phyloP scores from a whole-genome alignment of 495 filamentous ascomycete species.

The Parathielavia hyrcaniae region DNA sequence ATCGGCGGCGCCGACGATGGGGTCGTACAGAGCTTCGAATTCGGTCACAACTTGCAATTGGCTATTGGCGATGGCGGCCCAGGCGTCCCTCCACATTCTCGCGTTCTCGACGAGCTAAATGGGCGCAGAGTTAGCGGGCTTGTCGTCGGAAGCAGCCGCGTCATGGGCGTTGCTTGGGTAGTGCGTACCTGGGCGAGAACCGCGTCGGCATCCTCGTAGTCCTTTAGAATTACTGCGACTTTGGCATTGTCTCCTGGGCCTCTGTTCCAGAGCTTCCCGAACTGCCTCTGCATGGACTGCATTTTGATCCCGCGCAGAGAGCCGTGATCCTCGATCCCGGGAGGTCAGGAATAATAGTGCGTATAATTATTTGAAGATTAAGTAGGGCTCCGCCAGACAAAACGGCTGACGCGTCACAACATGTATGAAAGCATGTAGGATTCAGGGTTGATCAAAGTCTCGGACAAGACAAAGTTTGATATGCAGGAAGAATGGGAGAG shows the following conservation, averaged over 20 bases:
- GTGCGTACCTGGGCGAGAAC: constrained; percentile 61
- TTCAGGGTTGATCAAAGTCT: too few species aligned
- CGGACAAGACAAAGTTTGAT: too few species aligned
- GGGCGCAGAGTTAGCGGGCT: constrained; percentile 11
- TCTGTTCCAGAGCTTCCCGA: constrained; percentile 63
- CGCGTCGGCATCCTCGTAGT: constrained; percentile 79
- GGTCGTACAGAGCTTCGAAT: constrained; percentile 74
- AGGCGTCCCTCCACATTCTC: constrained; percentile 78
- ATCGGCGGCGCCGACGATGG: constrained; percentile 60
- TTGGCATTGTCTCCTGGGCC: constrained; percentile 71
- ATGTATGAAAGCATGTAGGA: too few species aligned
- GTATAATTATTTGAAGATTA: too few species aligned
- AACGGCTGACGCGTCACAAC: too few species aligned
- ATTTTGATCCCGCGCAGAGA: constrained; percentile 43
- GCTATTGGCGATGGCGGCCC: constrained; percentile 65
- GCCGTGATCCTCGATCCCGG: not conserved
- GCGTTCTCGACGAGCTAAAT: constrained; percentile 72
- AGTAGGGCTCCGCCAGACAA: too few species aligned
- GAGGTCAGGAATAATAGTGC: too few species aligned
- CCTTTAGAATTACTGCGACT: constrained; percentile 67
- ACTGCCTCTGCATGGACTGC: constrained; percentile 72
- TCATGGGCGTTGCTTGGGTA: not conserved
- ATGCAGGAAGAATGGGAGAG: too few species aligned
- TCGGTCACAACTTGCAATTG: constrained; percentile 66
- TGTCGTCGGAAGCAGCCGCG: not conserved